A percentile compares a stretch with the other conserved stretches of the same genome.
Evolutionary conservation across 1,284 basidiomycete genomes (phyloP).

Genomic region (Fomitopsis pinicola): DNA sequence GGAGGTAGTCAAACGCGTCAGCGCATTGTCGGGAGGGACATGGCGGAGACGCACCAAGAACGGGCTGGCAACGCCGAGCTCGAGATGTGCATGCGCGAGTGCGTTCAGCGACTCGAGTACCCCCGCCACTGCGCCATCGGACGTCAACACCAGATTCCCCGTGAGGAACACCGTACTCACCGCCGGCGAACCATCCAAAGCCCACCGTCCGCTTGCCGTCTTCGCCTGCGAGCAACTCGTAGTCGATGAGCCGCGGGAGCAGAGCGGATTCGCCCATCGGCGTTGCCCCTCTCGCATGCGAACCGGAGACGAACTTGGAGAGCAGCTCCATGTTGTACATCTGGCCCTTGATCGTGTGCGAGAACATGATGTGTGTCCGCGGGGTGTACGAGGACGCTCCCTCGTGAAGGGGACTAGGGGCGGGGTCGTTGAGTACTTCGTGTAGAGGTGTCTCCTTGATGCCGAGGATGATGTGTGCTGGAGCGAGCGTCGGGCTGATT

Average conservation of each 20-base stretch:
- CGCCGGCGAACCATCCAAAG: constrained; percentile 88
- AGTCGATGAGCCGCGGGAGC: constrained; percentile 70
- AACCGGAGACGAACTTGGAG: constrained; percentile 51
- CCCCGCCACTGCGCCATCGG: constrained; percentile 61
- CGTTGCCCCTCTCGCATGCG: constrained; percentile 5
- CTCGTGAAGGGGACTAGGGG: constrained; percentile 24
- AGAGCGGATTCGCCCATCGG: constrained; percentile 13
- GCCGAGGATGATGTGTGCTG: constrained; percentile 75
- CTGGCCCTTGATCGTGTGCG: constrained; percentile 86
- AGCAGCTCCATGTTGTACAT: constrained; percentile 81
- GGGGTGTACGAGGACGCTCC: constrained; percentile 19
- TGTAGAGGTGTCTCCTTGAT: constrained; percentile 82
- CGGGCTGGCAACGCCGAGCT: constrained; percentile 75
- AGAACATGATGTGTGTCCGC: constrained; percentile 84
- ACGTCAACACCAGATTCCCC: background rate
- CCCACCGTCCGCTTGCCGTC: constrained; percentile 77
- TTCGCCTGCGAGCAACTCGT: constrained; percentile 69
- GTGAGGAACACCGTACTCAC: constrained; percentile 34
- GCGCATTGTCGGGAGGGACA: background rate
- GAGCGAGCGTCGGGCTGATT: constrained; percentile 51
- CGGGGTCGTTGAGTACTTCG: constrained; percentile 50
- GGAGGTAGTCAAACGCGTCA: background rate
- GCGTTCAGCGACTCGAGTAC: constrained; percentile 77
- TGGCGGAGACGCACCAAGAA: constrained; percentile 59
- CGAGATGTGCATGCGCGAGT: constrained; percentile 74